Evolutionary conservation across 1,284 basidiomycete genomes (phyloP).

Genomic region (Fomitopsis betulina): DNA sequence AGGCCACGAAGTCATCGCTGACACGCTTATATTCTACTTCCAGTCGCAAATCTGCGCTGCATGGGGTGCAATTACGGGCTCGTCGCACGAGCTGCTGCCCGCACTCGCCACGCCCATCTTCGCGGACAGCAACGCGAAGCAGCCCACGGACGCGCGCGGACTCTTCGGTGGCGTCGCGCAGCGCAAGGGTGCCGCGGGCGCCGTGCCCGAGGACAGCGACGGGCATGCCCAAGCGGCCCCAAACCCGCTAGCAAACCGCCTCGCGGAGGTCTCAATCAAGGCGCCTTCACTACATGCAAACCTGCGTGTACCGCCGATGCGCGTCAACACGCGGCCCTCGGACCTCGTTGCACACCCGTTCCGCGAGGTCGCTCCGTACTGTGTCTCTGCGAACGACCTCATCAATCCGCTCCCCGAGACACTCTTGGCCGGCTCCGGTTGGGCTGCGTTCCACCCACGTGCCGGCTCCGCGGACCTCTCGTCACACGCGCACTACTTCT

Average conservation of each 20-base stretch:
- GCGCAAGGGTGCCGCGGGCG: constrained; percentile 48
- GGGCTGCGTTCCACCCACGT: constrained; percentile 73
- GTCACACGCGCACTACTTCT: constrained; percentile 82
- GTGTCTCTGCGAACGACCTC: constrained; percentile 89
- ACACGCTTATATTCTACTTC: constrained; percentile 84
- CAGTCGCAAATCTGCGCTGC: constrained; percentile 82
- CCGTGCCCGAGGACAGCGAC: constrained; percentile 15
- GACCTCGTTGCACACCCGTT: constrained; percentile 48
- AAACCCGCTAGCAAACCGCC: constrained; percentile 15
- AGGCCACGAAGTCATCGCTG: constrained; percentile 83
- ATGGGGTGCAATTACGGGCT: constrained; percentile 74
- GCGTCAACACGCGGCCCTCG: constrained; percentile 70
- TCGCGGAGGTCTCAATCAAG: constrained; percentile 15
- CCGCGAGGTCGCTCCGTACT: constrained; percentile 84
- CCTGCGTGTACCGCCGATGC: constrained; percentile 61
- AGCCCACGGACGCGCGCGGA: constrained; percentile 44
- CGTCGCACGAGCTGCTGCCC: constrained; percentile 56
- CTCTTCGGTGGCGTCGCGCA: constrained; percentile 73
- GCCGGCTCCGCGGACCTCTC: constrained; percentile 38
- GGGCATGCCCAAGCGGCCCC: constrained; percentile 11
- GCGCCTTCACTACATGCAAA: constrained; percentile 30
- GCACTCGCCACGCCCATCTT: constrained; percentile 32
- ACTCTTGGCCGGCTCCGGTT: constrained; percentile 87
- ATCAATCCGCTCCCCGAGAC: constrained; percentile 90
- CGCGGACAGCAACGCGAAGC: constrained; percentile 24